phyloP scores from a whole-genome alignment of 495 filamentous ascomycete genomes.

The Bathelium albidoporum region DNA sequence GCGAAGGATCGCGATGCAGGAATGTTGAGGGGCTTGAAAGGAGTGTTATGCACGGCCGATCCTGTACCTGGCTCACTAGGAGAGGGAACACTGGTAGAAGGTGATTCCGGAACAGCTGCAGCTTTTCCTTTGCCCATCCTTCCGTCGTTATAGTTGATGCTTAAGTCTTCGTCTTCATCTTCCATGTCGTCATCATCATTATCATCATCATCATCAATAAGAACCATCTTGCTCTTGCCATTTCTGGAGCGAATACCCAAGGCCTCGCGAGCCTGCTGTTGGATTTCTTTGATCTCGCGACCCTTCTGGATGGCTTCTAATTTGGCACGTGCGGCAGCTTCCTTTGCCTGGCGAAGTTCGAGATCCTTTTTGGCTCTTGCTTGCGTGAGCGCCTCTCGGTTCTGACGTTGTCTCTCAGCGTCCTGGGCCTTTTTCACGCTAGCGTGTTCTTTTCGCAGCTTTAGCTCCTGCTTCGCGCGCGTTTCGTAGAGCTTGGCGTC shows the following conservation, averaged over 20 bases:
- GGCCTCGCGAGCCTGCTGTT: not conserved
- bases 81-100: not conserved
- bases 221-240: not conserved
- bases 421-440: constrained; percentile 5
- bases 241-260: not conserved
- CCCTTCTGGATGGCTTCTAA: constrained; percentile 2
- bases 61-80: not conserved
- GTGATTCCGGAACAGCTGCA: not conserved
- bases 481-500: not conserved
- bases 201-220: not conserved
- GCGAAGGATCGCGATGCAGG: not conserved
- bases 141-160: not conserved
- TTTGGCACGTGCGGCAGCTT: constrained; percentile 3
- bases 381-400: not conserved
- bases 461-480: constrained; percentile 8
- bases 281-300: constrained; percentile 5
- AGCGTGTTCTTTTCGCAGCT: not conserved
- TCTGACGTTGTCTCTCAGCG: not conserved
- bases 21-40: not conserved
- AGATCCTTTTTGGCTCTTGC: not conserved
- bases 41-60: not conserved
- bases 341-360: not conserved
- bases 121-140: not conserved
- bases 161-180: not conserved
- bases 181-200: not conserved